These are phyloP conservation scores for Aplosporella prunicola DNA, from an alignment of 2,329 filamentous ascomycete genomes.

Conservation along the genomic window DNA sequence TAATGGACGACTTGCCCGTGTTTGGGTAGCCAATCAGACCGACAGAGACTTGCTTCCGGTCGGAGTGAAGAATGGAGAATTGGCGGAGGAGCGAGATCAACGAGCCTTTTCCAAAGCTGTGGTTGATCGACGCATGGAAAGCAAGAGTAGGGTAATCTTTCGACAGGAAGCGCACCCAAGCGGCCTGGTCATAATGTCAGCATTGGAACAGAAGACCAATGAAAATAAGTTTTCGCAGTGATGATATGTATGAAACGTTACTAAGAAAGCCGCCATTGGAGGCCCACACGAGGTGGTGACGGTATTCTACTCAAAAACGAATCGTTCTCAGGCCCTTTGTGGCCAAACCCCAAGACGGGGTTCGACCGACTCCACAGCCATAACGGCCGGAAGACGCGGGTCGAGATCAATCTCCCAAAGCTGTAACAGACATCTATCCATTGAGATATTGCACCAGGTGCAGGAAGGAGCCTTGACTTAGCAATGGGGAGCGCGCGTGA, in stretches of 20 bases:
- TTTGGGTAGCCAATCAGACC: constrained; percentile 88
- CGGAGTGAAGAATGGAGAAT: constrained; percentile 80
- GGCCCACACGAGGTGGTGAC: constrained; percentile 52
- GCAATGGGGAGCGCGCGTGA: constrained; percentile 50
- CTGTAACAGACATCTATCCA: constrained; percentile 95
- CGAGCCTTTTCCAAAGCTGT: constrained; percentile 93
- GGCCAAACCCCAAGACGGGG: constrained; percentile 83
- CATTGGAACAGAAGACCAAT: constrained; percentile 16
- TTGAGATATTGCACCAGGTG: constrained; percentile 45
- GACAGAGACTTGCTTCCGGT: constrained; percentile 89
- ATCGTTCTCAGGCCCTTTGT: constrained; percentile 67
- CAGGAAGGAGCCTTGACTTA: constrained; percentile 83
- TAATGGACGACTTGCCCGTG: constrained; percentile 91
- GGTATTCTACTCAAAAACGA: constrained; percentile 93
- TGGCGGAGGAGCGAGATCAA: constrained; percentile 86
- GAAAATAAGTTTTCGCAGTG: constrained; percentile 20
- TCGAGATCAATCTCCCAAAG: constrained; percentile 87
- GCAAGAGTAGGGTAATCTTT: constrained; percentile 90
- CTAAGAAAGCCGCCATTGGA: constrained; percentile 91
- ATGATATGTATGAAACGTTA: constrained; percentile 82
- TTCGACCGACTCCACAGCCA: constrained; percentile 57
- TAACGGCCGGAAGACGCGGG: constrained; percentile 58
- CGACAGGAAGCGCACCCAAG: constrained; percentile 81
- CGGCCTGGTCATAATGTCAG: constrained; percentile 53
- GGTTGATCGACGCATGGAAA: constrained; percentile 89